Evolutionary conservation across 2,329 filamentous ascomycete species (phyloP).

Genomic region (Chaetomium globosum): DNA sequence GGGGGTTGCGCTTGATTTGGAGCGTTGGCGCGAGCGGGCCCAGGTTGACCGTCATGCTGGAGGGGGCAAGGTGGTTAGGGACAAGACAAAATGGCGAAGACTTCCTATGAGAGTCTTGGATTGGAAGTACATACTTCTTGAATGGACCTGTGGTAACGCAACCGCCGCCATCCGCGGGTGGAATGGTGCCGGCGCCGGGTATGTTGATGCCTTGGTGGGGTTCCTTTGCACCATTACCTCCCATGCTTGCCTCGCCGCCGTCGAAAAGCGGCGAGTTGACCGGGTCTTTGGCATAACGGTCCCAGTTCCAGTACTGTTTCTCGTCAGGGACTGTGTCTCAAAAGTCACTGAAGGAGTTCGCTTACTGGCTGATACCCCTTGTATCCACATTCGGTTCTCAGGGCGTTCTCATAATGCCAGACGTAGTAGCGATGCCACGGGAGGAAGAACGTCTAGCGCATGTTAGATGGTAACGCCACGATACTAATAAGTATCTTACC

Average conservation of each 20-base stretch:
- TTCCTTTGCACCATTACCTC: constrained; percentile 46
- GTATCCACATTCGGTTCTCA: constrained; percentile 41
- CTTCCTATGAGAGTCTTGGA: not conserved
- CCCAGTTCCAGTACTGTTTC: constrained; percentile 49
- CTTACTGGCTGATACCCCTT: constrained; percentile 39
- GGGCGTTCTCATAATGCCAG: constrained; percentile 40
- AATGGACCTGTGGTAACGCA: constrained; percentile 43
- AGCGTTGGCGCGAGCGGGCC: constrained; percentile 37
- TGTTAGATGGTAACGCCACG: not conserved
- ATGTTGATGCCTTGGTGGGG: constrained; percentile 37
- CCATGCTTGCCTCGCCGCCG: constrained; percentile 49
- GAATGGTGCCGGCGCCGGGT: constrained; percentile 36
- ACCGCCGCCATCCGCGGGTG: constrained; percentile 40
- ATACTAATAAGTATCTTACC: not conserved
- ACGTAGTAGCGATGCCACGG: constrained; percentile 41
- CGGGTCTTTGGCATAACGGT: constrained; percentile 46
- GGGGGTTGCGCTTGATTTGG: constrained; percentile 28
- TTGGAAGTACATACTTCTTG: constrained; percentile 25
- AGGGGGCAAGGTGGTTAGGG: not conserved
- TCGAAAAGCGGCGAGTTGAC: constrained; percentile 52
- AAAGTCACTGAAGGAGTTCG: not conserved
- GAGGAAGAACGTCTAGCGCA: constrained; percentile 36
- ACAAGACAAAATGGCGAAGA: too few relatives aligned
- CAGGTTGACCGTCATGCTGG: constrained; percentile 41
- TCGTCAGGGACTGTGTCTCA: not conserved